These are phyloP conservation scores for Chenopodium formosanum DNA, from an alignment of 148 eudicot species.

Conservation along the genomic window DNA sequence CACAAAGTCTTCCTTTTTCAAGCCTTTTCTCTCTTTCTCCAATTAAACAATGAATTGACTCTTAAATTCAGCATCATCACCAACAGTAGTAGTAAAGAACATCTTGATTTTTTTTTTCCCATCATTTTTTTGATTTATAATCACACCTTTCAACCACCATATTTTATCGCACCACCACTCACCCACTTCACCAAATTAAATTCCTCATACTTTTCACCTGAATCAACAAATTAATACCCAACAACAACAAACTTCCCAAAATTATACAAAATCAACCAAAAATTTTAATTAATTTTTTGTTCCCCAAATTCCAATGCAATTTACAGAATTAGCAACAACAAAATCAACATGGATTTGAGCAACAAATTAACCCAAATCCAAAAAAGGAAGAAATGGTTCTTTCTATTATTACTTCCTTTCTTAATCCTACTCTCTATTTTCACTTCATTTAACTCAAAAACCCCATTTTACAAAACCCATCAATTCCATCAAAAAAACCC, in stretches of 20 bases:
- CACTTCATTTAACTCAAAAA: constrained; percentile 30
- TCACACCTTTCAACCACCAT: not conserved
- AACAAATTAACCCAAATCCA: constrained; percentile 38
- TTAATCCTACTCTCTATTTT: constrained; percentile 37
- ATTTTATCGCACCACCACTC: not conserved
- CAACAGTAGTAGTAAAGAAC: not conserved
- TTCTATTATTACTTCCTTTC: constrained; percentile 35
- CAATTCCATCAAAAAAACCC: not conserved
- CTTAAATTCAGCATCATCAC: not conserved
- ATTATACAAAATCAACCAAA: not conserved
- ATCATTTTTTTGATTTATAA: not conserved
- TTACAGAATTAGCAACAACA: not conserved
- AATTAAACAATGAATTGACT: not conserved
- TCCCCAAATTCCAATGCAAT: constrained; percentile 4
- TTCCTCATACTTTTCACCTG: constrained; percentile 31
- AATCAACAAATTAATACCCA: constrained; percentile 24
- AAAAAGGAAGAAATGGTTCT: constrained; percentile 48
- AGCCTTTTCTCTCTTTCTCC: not conserved
- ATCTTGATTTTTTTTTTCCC: not conserved
- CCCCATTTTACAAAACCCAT: constrained; percentile 24
- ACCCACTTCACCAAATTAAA: constrained; percentile 19
- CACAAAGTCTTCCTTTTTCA: constrained; percentile 1
- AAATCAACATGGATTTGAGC: constrained; percentile 23
- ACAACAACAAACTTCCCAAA: constrained; percentile 4
- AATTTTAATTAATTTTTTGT: not conserved